Base-by-base conservation (phyloP, 495 filamentous ascomycete genomes). In the Elasticomyces elasticus region DNA sequence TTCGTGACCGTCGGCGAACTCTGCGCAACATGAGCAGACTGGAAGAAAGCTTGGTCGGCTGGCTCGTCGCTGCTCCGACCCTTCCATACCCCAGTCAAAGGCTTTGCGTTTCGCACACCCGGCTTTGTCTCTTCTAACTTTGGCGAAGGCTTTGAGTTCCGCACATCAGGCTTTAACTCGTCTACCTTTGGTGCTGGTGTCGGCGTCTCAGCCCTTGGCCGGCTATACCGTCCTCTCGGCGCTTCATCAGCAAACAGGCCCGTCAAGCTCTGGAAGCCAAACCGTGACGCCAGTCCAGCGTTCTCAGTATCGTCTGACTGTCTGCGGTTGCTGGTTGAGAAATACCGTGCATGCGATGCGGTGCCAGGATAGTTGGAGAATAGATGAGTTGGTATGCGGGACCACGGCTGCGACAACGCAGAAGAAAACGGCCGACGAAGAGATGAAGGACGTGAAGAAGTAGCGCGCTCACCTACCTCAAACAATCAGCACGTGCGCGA, bases 181-280 rank as follows among this genome's bases (percentile, higher is more conserved):
- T n/a, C n/a, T n/a, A n/a, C n/a, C n/a, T n/a, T n/a, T n/a, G 42
- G 19, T 15, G 19, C 19, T 45, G 20, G 19, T 19, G 5, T 10
- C 20, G 22, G 19, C 42, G 11, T 11, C 42, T 45, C 42, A 23
- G 25, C 20, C 20, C 24, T 45, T 22, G 53, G 53, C 17, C 44
- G 31, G 24, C 53, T 55, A 31, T 55, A 49, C 26, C 53, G 53
- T 12, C 52, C 41, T 20, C 20, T 10, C 17, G 35, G 43, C 24
- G 24, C 10, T 1, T 28, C n/a, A 27, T 55, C 22, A 2, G 26
- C 12, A 25, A 55, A 55, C 6, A 55, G 35, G 2, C 53, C 38
- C 9, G 5, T 42, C 17, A 55, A 30, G 20, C 53, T 55, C 24
- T 55, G 53, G 35, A 55, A 55, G 12, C 53, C 53, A 20, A 55